Evolutionary conservation across 164 flowering plant species (phyloP).

Genomic region (Aristolochia fimbriata): DNA sequence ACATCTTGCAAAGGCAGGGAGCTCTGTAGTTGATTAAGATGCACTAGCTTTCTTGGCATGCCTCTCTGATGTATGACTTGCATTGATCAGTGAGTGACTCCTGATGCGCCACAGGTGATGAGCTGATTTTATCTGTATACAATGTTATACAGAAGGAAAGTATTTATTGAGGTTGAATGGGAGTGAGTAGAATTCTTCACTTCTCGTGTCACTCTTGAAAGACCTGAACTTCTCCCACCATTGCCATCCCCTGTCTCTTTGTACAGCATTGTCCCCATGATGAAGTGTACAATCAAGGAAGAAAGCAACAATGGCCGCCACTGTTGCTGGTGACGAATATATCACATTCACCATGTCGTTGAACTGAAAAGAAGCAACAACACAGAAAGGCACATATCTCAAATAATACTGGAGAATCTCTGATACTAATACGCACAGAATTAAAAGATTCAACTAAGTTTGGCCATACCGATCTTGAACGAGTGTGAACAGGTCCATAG

Average conservation of each 20-base stretch:
- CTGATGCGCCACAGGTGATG: too few relatives aligned
- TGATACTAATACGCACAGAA: background rate
- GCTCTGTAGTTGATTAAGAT: too few relatives aligned
- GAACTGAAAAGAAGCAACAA: conserved; percentile 38
- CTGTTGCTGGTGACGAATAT: conserved; percentile 78
- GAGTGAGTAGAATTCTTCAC: conserved; percentile 76
- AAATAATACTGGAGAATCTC: too few relatives aligned
- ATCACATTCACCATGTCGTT: conserved; percentile 64
- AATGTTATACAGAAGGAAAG: conserved; percentile 61
- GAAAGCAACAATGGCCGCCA: conserved; percentile 44
- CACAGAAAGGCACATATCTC: too few relatives aligned
- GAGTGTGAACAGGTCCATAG: conserved; percentile 66
- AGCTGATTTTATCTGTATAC: too few relatives aligned
- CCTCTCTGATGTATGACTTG: too few relatives aligned
- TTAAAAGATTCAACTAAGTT: background rate
- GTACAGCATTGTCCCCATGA: conserved; percentile 23
- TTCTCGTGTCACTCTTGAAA: conserved; percentile 52
- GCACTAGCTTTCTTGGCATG: too few relatives aligned
- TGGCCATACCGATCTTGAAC: conserved; percentile 33
- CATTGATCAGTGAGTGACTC: too few relatives aligned
- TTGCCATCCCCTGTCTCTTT: conserved; percentile 74
- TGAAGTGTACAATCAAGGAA: conserved; percentile 63
- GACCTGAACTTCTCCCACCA: conserved; percentile 82
- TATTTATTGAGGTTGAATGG: conserved; percentile 69
- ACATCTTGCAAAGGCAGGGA: too few relatives aligned